Base-by-base conservation (phyloP, 1,284 basidiomycete species). In the Coriolopsis trogii region DNA sequence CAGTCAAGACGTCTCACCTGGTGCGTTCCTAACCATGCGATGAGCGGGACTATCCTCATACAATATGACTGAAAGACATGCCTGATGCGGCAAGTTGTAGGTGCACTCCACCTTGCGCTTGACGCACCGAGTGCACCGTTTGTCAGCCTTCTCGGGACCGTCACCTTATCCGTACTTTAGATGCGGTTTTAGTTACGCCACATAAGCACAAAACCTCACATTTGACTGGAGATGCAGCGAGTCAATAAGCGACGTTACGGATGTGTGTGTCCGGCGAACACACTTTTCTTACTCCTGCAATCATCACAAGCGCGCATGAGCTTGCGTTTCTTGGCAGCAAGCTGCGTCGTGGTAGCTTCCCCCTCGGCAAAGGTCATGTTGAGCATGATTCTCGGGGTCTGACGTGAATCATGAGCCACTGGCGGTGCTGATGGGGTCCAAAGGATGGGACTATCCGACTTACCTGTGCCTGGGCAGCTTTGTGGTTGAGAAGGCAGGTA, bases 1-100 rank as follows among this genome's bases (percentile, higher is more conserved):
- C 31, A 13, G 39, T 24, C 10, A 36, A 10, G 1, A 21, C 15
- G n/a, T 10, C 80, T 53, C 63, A 93, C 81, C 90, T 90, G 72
- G 93, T 91, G 1, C 91, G 87, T 26, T 90, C 89, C 3, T 90
- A 89, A 24, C 90, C 82, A 73, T 91, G 88, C 82, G 91, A 23
- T 6, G 6, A n/a, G 3, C 6, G n/a, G 31, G 23, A n/a, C 18
- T 39, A 6, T 5, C 21, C 2, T 21, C 9, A 6, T 6, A 12
- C n/a, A 6, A 13, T 24, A 18, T 7, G 18, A 16, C 1, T 5
- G 7, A 21, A 15, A 10, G 16, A 67, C 74, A 29, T 51, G 87
- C 87, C 76, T 85, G 85, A 34, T 85, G 80, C 1, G 81, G 79
- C 61, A 87, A 84, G 33, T 89, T 73, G 65, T 91, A 93, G 0